Conservation (phyloP, 805 yeast genomes). For the Grigorovia transvaalensis region DNA sequence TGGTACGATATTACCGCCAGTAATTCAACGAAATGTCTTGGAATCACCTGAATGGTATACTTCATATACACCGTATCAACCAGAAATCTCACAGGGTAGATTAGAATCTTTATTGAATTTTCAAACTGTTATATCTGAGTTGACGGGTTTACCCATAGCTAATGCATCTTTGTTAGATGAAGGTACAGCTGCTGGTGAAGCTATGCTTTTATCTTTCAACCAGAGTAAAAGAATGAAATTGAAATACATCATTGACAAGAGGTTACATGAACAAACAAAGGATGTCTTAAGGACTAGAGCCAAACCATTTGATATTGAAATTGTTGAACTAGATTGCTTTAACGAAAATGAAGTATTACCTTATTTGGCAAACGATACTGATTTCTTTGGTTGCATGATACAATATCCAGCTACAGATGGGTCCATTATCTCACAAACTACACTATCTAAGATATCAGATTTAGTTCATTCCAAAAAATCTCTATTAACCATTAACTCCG, state of each 20-base stretch:
- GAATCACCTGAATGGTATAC: constrained; percentile 99
- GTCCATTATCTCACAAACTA: constrained; percentile 38
- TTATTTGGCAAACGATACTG: neutral
- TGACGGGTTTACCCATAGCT: constrained; percentile 91
- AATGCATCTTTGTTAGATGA: constrained; percentile 93
- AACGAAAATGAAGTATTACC: constrained; percentile 17
- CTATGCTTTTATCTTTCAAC: constrained; percentile 76
- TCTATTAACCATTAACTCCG: constrained; percentile 78
- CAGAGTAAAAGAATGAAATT: constrained; percentile 54
- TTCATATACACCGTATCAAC: constrained; percentile 96
- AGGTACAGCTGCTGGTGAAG: constrained; percentile 96
- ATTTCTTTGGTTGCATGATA: constrained; percentile 37
- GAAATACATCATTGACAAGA: constrained; percentile 61
- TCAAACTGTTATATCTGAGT: constrained; percentile 83
- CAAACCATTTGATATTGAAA: constrained; percentile 53
- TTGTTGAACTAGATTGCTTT: constrained; percentile 47
- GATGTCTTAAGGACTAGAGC: constrained; percentile 77
- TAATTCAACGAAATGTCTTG: constrained; percentile 80
- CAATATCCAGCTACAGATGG: constrained; percentile 93
- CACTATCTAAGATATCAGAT: constrained; percentile 48
- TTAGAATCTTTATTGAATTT: constrained; percentile 80
- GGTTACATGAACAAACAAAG: constrained; percentile 77
- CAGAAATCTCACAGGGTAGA: constrained; percentile 95
- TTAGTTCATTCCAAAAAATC: constrained; percentile 64
- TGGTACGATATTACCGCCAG: constrained; percentile 83